phyloP scores from a whole-genome alignment of 164 flowering plant genomes.

The grape (Vitis vinifera) region DNA sequence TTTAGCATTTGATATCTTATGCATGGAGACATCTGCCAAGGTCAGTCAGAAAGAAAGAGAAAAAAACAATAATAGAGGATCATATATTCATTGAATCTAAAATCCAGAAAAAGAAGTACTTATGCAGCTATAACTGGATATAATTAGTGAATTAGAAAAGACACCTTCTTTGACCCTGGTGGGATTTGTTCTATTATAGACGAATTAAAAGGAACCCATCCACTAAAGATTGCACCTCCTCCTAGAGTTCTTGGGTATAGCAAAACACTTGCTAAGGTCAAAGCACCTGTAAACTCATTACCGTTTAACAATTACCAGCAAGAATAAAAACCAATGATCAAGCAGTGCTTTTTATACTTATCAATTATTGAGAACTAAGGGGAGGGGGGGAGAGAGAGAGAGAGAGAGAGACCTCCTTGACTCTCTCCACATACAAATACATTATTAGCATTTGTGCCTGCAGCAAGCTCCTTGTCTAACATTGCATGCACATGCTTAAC shows the following conservation, averaged over 20 bases:
- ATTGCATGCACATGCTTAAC: slow-evolving; percentile 80
- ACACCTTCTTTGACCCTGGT: slow-evolving; percentile 76
- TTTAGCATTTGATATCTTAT: too few species aligned
- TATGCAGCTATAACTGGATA: too few species aligned
- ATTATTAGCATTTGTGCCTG: slow-evolving; percentile 75
- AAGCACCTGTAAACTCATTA: slow-evolving; percentile 65
- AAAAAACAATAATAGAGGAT: too few species aligned
- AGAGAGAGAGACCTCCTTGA: slow-evolving; percentile 75
- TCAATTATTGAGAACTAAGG: too few species aligned
- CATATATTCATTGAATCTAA: too few species aligned
- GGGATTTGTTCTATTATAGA: slow-evolving; percentile 55
- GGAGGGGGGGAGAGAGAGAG: not conserved
- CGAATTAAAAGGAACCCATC: slow-evolving; percentile 88
- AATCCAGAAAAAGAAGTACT: too few species aligned
- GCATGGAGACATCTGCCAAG: too few species aligned
- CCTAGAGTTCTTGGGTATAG: slow-evolving; percentile 85
- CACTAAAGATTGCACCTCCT: slow-evolving; percentile 93
- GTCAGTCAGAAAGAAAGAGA: too few species aligned
- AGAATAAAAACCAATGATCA: too few species aligned
- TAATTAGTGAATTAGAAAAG: not conserved
- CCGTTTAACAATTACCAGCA: not conserved
- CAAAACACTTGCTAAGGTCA: slow-evolving; percentile 89
- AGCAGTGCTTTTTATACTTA: too few species aligned
- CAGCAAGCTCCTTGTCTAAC: slow-evolving; percentile 86
- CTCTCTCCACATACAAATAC: slow-evolving; percentile 93